Conservation (phyloP, 2,329 filamentous ascomycete species). For the Arthrobotrys megalospora region DNA sequence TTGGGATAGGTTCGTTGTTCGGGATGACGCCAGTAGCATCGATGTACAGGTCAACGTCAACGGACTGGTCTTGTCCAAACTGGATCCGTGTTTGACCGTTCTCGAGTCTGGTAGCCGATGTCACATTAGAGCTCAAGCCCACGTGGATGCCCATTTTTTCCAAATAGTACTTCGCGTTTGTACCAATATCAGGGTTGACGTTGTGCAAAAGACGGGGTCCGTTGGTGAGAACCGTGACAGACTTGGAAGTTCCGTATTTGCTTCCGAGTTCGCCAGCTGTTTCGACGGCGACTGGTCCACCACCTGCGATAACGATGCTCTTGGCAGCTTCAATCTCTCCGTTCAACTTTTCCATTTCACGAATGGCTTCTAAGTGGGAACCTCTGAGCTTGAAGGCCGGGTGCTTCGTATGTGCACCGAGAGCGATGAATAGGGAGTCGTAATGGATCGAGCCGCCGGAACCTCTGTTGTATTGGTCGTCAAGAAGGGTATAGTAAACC, state of each 20-base stretch:
- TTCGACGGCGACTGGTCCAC: conserved; percentile 46
- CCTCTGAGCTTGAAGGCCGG: conserved; percentile 47
- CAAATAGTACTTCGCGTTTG: conserved; percentile 45
- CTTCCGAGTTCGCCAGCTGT: conserved; percentile 49
- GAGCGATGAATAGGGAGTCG: conserved; percentile 51
- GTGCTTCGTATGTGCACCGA: conserved; percentile 39
- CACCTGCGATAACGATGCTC: conserved; percentile 54
- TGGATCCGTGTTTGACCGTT: conserved; percentile 47
- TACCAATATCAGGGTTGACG: conserved; percentile 56
- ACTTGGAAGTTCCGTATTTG: conserved; percentile 48
- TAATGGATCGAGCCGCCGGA: conserved; percentile 47
- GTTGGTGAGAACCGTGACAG: conserved; percentile 49
- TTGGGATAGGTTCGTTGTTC: conserved; percentile 53
- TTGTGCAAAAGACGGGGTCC: conserved; percentile 49
- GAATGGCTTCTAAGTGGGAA: conserved; percentile 32
- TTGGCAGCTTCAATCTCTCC: conserved; percentile 43
- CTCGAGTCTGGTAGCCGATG: conserved; percentile 33
- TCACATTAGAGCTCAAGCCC: conserved; percentile 24
- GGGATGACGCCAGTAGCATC: conserved; percentile 55
- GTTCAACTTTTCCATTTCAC: conserved; percentile 48
- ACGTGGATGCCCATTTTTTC: conserved; percentile 53
- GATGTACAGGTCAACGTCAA: conserved; percentile 58
- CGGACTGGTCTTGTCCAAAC: conserved; percentile 44
- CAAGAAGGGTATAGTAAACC: conserved; percentile 45
- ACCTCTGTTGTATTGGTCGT: conserved; percentile 51